Evolutionary conservation across 768 basidiomycete species (phyloP).

Genomic region (Russula griseocarnosa): DNA sequence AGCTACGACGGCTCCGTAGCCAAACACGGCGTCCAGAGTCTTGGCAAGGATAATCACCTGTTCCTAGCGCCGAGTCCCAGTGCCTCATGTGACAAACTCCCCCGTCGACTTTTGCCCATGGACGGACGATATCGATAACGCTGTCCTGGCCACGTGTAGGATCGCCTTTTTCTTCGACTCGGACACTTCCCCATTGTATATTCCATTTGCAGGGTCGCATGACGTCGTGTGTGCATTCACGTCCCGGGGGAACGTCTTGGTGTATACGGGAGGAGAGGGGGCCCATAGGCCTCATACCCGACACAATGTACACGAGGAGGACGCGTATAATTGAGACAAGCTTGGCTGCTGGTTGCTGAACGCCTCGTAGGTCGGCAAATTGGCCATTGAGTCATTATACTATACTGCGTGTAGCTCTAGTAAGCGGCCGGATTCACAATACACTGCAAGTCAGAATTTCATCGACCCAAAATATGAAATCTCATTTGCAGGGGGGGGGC

Average conservation of each 20-base stretch:
- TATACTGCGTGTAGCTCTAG: no score
- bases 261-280: background rate
- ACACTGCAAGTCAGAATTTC: slow-evolving; percentile 26
- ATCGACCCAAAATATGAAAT: background rate
- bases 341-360: slow-evolving; percentile 30
- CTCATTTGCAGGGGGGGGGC: background rate
- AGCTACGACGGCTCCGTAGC: no score
- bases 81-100: background rate
- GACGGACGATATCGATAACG: background rate
- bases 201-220: background rate
- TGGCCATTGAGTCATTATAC: background rate
- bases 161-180: slow-evolving; percentile 7
- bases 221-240: slow-evolving; percentile 1
- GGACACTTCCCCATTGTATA: background rate
- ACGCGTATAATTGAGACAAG: slow-evolving; percentile 32
- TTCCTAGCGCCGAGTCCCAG: background rate
- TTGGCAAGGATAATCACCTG: background rate
- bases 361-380: slow-evolving; percentile 21
- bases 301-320: slow-evolving; percentile 31
- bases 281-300: slow-evolving; percentile 18
- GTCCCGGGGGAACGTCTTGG: background rate
- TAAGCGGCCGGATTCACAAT: slow-evolving; percentile 1
- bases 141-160: slow-evolving; percentile 7
- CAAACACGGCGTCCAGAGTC: no score
- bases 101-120: background rate